phyloP scores from a whole-genome alignment of 805 yeast species.

The Myxozyma geophila region DNA sequence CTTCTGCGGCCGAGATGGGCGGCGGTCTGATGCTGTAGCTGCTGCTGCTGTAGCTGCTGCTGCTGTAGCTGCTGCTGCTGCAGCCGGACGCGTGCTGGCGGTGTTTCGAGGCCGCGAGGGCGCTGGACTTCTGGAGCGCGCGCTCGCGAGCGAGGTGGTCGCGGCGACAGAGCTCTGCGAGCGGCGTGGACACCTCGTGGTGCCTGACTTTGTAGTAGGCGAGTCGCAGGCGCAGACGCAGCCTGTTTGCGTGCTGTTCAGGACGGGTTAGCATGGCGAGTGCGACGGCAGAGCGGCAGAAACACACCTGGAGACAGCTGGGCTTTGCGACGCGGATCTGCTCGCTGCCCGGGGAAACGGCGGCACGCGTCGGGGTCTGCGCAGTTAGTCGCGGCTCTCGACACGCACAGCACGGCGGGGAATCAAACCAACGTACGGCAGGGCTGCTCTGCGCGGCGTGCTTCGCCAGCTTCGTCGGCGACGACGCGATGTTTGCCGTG shows the following conservation, averaged over 20 bases:
- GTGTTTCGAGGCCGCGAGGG: not conserved
- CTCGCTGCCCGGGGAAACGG: not conserved
- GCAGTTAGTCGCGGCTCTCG: not conserved
- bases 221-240: constrained; percentile 42
- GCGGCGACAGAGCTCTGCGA: constrained; percentile 32
- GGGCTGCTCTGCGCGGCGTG: not conserved
- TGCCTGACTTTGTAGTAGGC: constrained; percentile 46
- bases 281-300: too few relatives aligned
- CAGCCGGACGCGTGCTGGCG: not conserved
- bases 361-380: not conserved
- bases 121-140: not conserved
- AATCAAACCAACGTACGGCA: not conserved
- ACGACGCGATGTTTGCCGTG: constrained; percentile 5
- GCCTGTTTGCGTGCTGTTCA: constrained; percentile 39
- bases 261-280: too few relatives aligned
- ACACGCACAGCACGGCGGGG: too few relatives aligned
- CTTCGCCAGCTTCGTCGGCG: constrained; percentile 12
- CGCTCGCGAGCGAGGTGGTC: not conserved
- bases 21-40: not conserved
- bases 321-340: not conserved
- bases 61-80: not conserved
- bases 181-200: constrained; percentile 42
- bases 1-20: constrained; percentile 11
- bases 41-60: not conserved
- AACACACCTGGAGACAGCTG: constrained; percentile 8